Evolutionary conservation across 2,329 filamentous ascomycete species (phyloP), one percentile per base, ranked within the genome.

Genomic region (Fusarium proliferatum): DNA sequence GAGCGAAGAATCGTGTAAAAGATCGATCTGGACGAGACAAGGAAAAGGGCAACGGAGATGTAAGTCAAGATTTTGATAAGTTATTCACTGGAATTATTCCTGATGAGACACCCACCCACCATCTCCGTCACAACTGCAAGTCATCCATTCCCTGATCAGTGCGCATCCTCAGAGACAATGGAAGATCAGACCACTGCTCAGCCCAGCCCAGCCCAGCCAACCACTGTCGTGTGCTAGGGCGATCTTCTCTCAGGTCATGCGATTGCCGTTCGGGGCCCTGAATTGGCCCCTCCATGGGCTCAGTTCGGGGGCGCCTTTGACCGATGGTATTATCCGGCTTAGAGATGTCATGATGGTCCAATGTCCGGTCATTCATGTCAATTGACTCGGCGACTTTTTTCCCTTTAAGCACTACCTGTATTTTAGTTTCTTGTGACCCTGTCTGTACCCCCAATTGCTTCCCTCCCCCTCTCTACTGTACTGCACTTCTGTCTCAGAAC

Each of bases 1-100:
- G 76, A 42, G 76, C 74, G 26, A 75, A 61, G 61, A 77, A 75
- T 55, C 72, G 74, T 51, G 72, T 77, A 43, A 76, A 61, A 46
- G 76, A 78, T 26, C 71, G 72, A 53, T 61, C 56, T 26, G 71
- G 67, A 41, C 68, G 67, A 49, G 45, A 58, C 23, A 59, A 59
- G 42, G 71, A 57, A 23, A 58, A 57, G n/a, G 49, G 17, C 23
- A 59, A 67, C 43, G 61, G 68, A 60, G 58, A 65, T 74, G 76
- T 77, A 77, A 77, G 76, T 73, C 42, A 55, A 64, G 41, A 41
- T 70, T 53, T 65, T 55, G 26, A 26, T 38, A 56, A 41, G 36
- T 55, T 39, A 42, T 28, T 42, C 16, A 30, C 38, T 30, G 56
- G 15, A 59, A 59, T 59, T 46, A 36, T 69, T 59, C 41, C 45